Evolutionary conservation across 176 grass and related monocot species (phyloP), one percentile per base, ranked within the genome.

Genomic region (Alloteropsis semialata): DNA sequence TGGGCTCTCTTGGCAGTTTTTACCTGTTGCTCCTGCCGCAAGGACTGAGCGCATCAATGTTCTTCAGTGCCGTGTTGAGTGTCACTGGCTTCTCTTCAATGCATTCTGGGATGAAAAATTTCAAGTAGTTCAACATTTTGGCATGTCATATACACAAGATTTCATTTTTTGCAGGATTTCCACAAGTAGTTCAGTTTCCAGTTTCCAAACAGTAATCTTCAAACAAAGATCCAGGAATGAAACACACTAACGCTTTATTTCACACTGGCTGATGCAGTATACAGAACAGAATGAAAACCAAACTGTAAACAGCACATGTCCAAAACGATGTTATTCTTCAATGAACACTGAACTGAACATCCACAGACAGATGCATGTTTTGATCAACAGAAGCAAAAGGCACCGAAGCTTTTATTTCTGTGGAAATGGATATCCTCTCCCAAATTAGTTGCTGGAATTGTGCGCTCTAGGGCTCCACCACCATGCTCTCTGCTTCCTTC

Each of bases 401-500:
- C 49, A 42, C 24, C 74, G 3, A 59, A 65, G 50, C 61, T 86
- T 86, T 90, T 79, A 79, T 87, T 90, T 66, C 29, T 74, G 46
- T 67, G 41, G 28, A 77, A 59, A 66, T 12, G 33, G 19, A 60
- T 18, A 59, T 6, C 9, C 10, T 33, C 74, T 16, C 64, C 0
- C 22, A 50, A 13, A 58, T 66, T 29, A 30, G 45, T 24, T 71
- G 6, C 30, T 4, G 0, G 28, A 51, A 75, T 30, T 42, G 33
- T 28, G 13, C 1, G 24, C 30, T 82, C 24, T 50, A 85, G 62
- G 89, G 60, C 55, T 92, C 90, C 2, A 92, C 82, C 73, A 92
- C 82, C 90, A 92, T 92, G 86, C 49, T 89, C 56, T 92, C 90
- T 0, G 90, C 90, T 34, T 89, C 90, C 79, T 92, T 86, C 82